Percentiles rank a stretch among this genome's conserved stretches.
These are phyloP conservation scores for Talinum fruticosum DNA, from an alignment of 148 eudicot species.

Conservation along the genomic window DNA sequence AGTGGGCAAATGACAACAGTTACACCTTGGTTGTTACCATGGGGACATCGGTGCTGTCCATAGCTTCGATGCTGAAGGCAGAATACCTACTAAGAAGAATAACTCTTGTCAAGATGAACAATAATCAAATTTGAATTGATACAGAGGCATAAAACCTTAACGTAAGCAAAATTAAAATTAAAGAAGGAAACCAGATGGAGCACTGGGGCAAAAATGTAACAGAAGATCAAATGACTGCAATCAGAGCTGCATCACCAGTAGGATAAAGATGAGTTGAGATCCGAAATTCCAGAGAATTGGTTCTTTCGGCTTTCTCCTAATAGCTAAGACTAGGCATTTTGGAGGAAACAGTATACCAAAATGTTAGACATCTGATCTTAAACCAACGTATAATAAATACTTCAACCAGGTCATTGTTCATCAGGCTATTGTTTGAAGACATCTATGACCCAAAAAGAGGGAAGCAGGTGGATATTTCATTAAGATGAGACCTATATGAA, in stretches of 20 bases:
- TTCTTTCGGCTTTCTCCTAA: not conserved
- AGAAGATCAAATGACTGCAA: not conserved
- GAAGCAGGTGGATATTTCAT: no score
- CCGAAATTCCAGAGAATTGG: not conserved
- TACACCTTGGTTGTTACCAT: slow-evolving; percentile 64
- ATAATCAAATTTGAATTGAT: not conserved
- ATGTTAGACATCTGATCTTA: no score
- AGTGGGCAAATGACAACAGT: slow-evolving; percentile 94
- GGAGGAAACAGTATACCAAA: not conserved
- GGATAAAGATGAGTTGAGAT: not conserved
- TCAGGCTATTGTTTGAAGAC: no score
- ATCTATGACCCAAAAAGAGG: no score
- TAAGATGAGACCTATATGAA: no score
- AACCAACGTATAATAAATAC: no score
- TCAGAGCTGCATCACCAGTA: not conserved
- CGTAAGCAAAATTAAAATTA: not conserved
- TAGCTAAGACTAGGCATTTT: not conserved
- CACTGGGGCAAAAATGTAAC: not conserved
- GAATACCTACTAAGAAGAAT: slow-evolving; percentile 52
- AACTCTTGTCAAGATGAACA: not conserved
- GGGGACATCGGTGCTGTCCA: slow-evolving; percentile 61
- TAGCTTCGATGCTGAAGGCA: slow-evolving; percentile 94
- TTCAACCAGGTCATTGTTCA: no score
- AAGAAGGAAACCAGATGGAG: not conserved
- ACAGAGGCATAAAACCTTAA: not conserved